Conservation (phyloP, 345 rosid genomes). For the Lepidium sativum region DNA sequence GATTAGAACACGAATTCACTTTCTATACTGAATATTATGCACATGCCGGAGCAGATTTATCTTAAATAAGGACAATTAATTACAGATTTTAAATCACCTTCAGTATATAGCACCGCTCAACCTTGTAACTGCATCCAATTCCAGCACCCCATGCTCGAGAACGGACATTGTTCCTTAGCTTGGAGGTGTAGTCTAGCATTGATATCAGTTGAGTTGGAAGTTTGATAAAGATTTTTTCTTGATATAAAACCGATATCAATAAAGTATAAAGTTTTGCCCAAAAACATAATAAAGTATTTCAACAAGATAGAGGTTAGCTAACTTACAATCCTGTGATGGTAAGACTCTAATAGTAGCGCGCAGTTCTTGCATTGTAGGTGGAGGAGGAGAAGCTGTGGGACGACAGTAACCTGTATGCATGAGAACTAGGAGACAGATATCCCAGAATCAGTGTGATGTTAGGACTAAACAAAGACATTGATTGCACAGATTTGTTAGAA, state of each 20-base stretch:
- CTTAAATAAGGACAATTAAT: too few relatives aligned
- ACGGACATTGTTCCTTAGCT: conserved; percentile 94
- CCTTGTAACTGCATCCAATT: conserved; percentile 90
- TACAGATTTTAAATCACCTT: conserved; percentile 48
- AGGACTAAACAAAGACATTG: conserved; percentile 2
- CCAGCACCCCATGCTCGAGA: conserved; percentile 99
- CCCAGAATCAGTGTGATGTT: conserved; percentile 19
- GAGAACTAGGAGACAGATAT: conserved; percentile 58
- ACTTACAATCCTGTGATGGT: conserved; percentile 90
- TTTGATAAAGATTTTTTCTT: background rate
- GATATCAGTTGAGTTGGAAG: background rate
- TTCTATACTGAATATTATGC: background rate
- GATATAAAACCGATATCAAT: background rate
- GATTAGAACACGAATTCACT: background rate
- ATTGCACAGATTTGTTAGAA: conserved; percentile 1
- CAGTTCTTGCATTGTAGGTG: conserved; percentile 90
- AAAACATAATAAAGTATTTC: background rate
- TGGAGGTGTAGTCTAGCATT: conserved; percentile 71
- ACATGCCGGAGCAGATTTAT: background rate
- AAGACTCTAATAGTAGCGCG: conserved; percentile 73
- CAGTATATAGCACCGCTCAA: conserved; percentile 93
- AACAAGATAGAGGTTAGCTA: conserved; percentile 3
- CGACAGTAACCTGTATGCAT: conserved; percentile 99
- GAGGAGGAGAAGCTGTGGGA: conserved; percentile 95
- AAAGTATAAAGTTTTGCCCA: background rate